Conservation (phyloP, 2,329 filamentous ascomycete species). For the Neurospora sp. region DNA sequence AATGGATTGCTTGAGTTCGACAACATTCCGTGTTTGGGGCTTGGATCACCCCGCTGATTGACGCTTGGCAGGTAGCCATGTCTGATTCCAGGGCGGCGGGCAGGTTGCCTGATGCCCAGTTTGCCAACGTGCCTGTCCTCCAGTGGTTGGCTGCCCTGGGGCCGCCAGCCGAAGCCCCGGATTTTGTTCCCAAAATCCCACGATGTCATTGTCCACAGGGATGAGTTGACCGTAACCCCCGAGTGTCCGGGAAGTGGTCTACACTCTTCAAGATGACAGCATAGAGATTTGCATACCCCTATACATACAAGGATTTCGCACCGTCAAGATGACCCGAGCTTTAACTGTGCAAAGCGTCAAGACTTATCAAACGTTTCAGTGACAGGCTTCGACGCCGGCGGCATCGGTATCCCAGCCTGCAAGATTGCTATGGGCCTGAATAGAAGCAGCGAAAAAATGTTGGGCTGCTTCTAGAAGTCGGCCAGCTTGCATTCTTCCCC, state of each 20-base stretch:
- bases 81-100: not conserved
- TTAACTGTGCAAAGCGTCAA: not conserved
- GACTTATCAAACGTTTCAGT: not conserved
- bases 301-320: not conserved
- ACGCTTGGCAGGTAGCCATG: not conserved
- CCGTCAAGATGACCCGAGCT: not conserved
- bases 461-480: not conserved
- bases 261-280: not conserved
- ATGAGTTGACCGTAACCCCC: not conserved
- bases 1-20: not conserved
- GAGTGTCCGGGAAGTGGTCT: not conserved
- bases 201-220: not conserved
- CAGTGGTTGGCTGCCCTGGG: not conserved
- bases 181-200: not conserved
- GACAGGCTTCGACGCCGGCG: not conserved
- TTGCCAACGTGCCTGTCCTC: not conserved
- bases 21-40: not conserved
- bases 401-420: not conserved
- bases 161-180: not conserved
- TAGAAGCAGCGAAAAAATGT: not conserved
- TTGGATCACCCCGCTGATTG: not conserved
- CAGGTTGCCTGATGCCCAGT: not conserved
- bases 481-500: constrained; percentile 7
- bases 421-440: not conserved
- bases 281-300: not conserved